phyloP scores from a whole-genome alignment of 192 early-diverging fungal genomes.

The Backusella psychrophila region DNA sequence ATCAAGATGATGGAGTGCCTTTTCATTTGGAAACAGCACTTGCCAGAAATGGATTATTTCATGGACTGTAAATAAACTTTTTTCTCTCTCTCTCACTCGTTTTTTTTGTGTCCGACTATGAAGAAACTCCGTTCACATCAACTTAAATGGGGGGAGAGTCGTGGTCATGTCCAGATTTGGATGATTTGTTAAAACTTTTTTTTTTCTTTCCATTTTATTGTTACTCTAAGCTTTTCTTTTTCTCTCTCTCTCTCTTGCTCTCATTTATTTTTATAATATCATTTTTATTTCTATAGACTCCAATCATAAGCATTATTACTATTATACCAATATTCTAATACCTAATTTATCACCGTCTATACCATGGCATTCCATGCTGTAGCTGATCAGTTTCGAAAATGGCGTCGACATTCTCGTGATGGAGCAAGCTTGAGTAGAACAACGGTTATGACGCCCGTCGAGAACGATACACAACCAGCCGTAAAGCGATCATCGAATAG shows the following conservation, averaged over 20 bases:
- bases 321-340: not conserved
- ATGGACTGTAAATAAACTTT: not conserved
- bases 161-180: constrained; percentile 1
- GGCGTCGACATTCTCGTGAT: constrained; percentile 20
- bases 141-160: not conserved
- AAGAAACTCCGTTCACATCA: not conserved
- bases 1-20: constrained; percentile 30
- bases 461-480: not conserved
- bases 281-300: not conserved
- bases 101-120: not conserved
- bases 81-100: not conserved
- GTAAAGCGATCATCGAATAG: not conserved
- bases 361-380: constrained; percentile 20
- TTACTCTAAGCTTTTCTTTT: not conserved
- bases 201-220: constrained; percentile 3
- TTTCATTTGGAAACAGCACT: constrained; percentile 24
- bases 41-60: constrained; percentile 29
- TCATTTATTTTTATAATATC: not conserved
- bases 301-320: not conserved
- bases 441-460: not conserved
- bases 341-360: not conserved
- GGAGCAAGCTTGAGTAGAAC: not conserved
- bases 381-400: constrained; percentile 16
- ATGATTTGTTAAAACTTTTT: constrained; percentile 5
- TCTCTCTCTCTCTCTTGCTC: not conserved